Conservation (phyloP, 441 rosid genomes). For the Hypseocharis bilobata region DNA sequence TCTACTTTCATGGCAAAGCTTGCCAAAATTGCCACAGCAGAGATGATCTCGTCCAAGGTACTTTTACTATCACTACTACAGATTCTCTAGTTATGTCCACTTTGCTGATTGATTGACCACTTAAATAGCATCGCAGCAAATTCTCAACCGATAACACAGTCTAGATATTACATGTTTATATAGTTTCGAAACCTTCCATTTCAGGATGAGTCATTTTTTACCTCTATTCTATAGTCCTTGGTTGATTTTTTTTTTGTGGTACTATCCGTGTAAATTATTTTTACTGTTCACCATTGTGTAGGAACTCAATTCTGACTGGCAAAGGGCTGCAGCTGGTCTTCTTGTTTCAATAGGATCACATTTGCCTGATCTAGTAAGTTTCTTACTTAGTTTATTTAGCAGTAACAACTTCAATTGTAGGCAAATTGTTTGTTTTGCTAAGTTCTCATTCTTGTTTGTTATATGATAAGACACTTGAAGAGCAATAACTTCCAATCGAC, state of each 20-base stretch:
- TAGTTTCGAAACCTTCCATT: no score
- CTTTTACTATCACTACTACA: background rate
- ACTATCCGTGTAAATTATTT: background rate
- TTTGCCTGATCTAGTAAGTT: constrained; percentile 88
- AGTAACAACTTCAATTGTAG: background rate
- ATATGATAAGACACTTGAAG: no score
- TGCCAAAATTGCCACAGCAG: constrained; percentile 84
- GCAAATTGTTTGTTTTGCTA: no score
- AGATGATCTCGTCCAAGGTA: constrained; percentile 91
- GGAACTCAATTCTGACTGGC: constrained; percentile 93
- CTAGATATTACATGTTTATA: background rate
- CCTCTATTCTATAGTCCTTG: no score
- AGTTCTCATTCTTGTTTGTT: no score
- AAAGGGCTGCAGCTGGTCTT: constrained; percentile 73
- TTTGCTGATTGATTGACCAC: background rate
- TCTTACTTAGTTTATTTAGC: background rate
- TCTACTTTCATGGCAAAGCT: constrained; percentile 68
- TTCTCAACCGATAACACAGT: background rate
- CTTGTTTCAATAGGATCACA: constrained; percentile 88
- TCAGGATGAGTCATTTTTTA: no score
- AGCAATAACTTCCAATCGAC: background rate
- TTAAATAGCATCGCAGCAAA: background rate
- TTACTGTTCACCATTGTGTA: constrained; percentile 26
- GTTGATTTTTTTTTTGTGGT: background rate
- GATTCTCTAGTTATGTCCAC: background rate